phyloP scores from a whole-genome alignment of 2,329 filamentous ascomycete genomes.

The Teratosphaeria gauchensis region DNA sequence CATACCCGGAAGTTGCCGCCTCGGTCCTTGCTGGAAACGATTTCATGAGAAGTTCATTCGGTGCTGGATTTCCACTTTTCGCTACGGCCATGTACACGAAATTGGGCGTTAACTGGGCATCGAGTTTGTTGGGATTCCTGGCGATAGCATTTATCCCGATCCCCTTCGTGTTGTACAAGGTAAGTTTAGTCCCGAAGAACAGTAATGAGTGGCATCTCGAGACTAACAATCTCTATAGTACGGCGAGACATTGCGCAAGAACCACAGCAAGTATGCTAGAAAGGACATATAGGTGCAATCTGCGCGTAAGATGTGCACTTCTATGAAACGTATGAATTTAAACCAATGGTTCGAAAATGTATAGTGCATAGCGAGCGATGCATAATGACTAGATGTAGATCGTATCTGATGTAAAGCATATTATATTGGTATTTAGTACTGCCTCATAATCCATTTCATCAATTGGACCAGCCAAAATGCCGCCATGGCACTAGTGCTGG shows the following conservation, averaged over 20 bases:
- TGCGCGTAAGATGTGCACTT: not conserved
- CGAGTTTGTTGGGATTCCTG: conserved; percentile 31
- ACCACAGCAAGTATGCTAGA: conserved; percentile 30
- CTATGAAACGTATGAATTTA: not conserved
- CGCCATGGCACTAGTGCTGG: too few species aligned
- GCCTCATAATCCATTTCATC: too few species aligned
- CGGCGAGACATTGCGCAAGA: conserved; percentile 31
- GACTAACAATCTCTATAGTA: conserved; percentile 13
- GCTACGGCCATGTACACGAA: conserved; percentile 29
- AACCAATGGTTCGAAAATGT: not conserved
- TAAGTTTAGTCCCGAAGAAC: conserved; percentile 5
- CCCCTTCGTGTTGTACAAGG: conserved; percentile 35
- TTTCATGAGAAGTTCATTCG: conserved; percentile 32
- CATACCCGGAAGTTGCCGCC: conserved; percentile 34
- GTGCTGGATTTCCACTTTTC: conserved; percentile 32
- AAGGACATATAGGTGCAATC: conserved; percentile 23
- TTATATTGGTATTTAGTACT: not conserved
- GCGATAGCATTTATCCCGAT: conserved; percentile 37
- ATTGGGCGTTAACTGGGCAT: conserved; percentile 34
- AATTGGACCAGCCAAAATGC: too few species aligned
- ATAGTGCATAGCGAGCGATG: not conserved
- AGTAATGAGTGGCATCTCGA: not conserved
- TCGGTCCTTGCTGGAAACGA: conserved; percentile 37
- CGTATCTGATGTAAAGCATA: not conserved
- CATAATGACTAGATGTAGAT: not conserved